Conservation (phyloP, 2,329 filamentous ascomycete species). For the Raffaelea deltoideospora region DNA sequence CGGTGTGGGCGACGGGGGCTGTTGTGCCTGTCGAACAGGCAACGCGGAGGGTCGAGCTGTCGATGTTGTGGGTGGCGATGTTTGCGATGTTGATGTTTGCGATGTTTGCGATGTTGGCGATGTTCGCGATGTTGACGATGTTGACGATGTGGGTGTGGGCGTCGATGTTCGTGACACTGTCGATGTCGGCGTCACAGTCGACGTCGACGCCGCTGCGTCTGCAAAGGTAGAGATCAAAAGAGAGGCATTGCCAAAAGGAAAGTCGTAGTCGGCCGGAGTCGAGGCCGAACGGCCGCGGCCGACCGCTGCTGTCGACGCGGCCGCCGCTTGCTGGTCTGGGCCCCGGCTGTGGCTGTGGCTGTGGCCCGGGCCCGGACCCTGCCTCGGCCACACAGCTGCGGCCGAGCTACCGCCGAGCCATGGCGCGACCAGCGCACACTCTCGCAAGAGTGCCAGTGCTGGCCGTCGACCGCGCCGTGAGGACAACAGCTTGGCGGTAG, state of each 20-base stretch:
- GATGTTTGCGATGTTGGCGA: too few species aligned
- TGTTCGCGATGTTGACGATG: too few species aligned
- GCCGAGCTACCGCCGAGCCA: neutral
- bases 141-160: too few species aligned
- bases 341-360: neutral
- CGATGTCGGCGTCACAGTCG: neutral
- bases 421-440: neutral
- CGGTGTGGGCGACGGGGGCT: too few species aligned
- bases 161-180: too few species aligned
- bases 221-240: slow-evolving; percentile 7
- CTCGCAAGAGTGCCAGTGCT: neutral
- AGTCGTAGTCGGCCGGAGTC: slow-evolving; percentile 7
- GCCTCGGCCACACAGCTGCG: neutral
- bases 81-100: too few species aligned
- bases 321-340: neutral
- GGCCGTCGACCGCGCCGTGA: neutral
- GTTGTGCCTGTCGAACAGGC: too few species aligned
- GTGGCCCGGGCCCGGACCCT: neutral
- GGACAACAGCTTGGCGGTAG: slow-evolving; percentile 3
- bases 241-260: slow-evolving; percentile 9
- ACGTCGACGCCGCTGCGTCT: neutral
- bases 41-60: too few species aligned
- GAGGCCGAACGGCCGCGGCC: slow-evolving; percentile 1
- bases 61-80: neutral
- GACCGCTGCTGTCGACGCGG: slow-evolving; percentile 1